Evolutionary conservation across 305 asterid genomes (phyloP).

Genomic region (Fraxinus platypoda): DNA sequence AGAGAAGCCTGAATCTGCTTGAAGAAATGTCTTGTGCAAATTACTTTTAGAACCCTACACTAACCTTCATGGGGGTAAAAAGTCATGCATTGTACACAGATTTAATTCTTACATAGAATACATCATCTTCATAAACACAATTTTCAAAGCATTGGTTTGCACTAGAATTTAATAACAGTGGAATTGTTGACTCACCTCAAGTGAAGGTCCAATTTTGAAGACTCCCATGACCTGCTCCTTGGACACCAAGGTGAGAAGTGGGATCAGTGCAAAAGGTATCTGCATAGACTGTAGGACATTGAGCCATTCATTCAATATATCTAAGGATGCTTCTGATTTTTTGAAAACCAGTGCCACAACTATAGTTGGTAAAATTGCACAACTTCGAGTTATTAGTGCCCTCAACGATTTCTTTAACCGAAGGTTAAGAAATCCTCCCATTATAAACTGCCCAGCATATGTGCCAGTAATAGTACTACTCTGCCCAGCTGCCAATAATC

Average conservation of each 20-base stretch:
- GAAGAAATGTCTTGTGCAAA: background rate
- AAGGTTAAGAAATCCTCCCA: constrained; percentile 94
- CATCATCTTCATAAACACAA: background rate
- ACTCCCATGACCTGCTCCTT: constrained; percentile 84
- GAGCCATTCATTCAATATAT: constrained; percentile 90
- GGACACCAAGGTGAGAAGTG: constrained; percentile 86
- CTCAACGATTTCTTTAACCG: constrained; percentile 76
- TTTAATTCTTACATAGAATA: background rate
- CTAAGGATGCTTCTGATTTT: constrained; percentile 76
- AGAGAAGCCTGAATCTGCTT: background rate
- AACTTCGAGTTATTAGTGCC: constrained; percentile 84
- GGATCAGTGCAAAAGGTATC: constrained; percentile 94
- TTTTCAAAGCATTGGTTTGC: constrained; percentile 7
- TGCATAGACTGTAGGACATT: constrained; percentile 92
- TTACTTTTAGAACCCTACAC: background rate
- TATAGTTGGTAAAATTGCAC: constrained; percentile 91
- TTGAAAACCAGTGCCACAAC: constrained; percentile 78
- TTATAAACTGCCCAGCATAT: constrained; percentile 94
- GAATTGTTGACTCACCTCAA: constrained; percentile 51
- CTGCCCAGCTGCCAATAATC: constrained; percentile 94
- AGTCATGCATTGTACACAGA: background rate
- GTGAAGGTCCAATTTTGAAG: constrained; percentile 63
- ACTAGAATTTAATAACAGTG: constrained; percentile 5
- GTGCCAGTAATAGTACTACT: constrained; percentile 98
- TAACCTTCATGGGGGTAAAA: background rate